These are phyloP conservation scores for Aspergillus brasiliensis DNA, from an alignment of 2,329 filamentous ascomycete genomes.

Conservation along the genomic window DNA sequence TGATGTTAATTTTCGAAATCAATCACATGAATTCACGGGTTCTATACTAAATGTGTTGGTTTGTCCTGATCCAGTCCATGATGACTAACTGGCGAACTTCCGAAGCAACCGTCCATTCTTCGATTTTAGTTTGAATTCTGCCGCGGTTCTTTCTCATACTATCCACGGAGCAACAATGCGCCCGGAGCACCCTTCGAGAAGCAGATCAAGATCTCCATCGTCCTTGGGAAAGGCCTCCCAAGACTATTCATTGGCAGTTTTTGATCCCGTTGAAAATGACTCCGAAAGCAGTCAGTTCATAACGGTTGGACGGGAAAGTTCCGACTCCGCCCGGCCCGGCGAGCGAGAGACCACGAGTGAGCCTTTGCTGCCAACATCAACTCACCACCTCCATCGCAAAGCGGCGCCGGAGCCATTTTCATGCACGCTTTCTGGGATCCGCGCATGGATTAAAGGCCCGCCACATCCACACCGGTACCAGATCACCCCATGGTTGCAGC, in stretches of 20 bases:
- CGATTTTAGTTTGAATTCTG: neutral
- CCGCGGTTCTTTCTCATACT: neutral
- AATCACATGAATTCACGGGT: too few species aligned
- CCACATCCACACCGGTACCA: constrained; percentile 35
- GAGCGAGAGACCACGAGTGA: constrained; percentile 19
- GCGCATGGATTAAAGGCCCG: constrained; percentile 34
- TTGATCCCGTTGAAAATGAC: constrained; percentile 13
- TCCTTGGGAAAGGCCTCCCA: constrained; percentile 15
- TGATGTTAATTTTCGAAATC: too few species aligned
- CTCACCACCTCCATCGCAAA: neutral
- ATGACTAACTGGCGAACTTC: constrained; percentile 16
- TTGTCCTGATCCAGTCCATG: neutral
- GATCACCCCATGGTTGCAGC: constrained; percentile 36
- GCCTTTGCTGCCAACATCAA: constrained; percentile 25
- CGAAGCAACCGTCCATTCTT: neutral
- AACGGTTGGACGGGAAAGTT: constrained; percentile 19
- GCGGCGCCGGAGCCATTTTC: constrained; percentile 20
- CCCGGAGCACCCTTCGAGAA: constrained; percentile 1
- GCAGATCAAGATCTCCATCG: constrained; percentile 12
- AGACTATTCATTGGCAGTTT: constrained; percentile 11
- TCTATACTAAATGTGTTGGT: neutral
- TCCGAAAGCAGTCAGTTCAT: constrained; percentile 16
- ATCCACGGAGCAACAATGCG: constrained; percentile 14
- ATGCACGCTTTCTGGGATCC: constrained; percentile 27
- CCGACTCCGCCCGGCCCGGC: constrained; percentile 20